These are phyloP conservation scores for Monilinia fructigena DNA, from an alignment of 2,329 filamentous ascomycete species.

Conservation along the genomic window DNA sequence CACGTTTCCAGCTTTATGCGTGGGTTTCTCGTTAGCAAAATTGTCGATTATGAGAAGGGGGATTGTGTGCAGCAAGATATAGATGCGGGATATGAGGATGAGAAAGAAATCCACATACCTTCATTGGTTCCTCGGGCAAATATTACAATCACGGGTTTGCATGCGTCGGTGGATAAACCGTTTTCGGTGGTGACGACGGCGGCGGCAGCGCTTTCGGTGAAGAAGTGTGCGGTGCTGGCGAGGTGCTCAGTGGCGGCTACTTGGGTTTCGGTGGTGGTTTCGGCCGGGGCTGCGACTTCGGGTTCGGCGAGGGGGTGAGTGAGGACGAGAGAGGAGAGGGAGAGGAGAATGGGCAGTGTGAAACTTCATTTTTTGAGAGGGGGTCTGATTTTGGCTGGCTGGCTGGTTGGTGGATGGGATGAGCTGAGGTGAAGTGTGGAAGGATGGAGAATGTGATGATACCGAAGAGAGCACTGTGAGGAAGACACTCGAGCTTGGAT, in stretches of 20 bases:
- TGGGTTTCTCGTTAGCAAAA: background rate
- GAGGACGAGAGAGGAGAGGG: background rate
- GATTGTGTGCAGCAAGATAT: background rate
- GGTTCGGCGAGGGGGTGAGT: background rate
- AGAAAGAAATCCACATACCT: background rate
- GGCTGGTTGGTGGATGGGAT: background rate
- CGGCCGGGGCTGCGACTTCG: background rate
- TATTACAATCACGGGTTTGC: slow-evolving; percentile 39
- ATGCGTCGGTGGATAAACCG: slow-evolving; percentile 9
- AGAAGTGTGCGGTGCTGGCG: background rate
- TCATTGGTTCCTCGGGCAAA: slow-evolving; percentile 51
- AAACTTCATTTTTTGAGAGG: slow-evolving; percentile 4
- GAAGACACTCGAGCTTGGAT: slow-evolving; percentile 4
- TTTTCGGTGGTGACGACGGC: slow-evolving; percentile 8
- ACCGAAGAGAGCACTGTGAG: slow-evolving; percentile 11
- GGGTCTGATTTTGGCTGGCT: no score
- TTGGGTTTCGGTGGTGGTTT: background rate
- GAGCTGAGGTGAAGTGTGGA: background rate
- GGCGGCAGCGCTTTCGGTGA: background rate
- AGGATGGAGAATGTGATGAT: background rate
- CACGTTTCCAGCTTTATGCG: slow-evolving; percentile 45
- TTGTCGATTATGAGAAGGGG: background rate
- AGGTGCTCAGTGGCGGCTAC: background rate
- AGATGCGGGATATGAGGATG: background rate
- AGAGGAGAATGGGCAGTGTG: slow-evolving; percentile 4